A percentile compares a stretch with the other conserved stretches of the same genome.
Evolutionary conservation across 2,329 filamentous ascomycete species (phyloP).

Genomic region (Botryotinia narcissicola): DNA sequence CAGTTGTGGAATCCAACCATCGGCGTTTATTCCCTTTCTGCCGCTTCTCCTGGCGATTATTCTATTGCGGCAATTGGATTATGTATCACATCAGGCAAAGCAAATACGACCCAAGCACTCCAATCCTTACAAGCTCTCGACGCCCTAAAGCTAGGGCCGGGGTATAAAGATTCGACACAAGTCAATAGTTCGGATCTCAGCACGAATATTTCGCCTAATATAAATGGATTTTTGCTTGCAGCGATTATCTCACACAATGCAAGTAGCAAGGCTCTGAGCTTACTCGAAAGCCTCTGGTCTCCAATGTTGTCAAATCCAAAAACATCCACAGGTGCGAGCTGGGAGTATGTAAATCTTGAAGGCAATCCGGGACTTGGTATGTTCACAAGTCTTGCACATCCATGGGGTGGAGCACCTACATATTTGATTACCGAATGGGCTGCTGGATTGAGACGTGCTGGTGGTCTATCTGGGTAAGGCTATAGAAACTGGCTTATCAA

Average conservation of each 20-base stretch:
- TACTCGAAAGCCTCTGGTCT: conserved; percentile 44
- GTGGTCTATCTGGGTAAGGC: neutral
- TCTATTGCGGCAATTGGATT: conserved; percentile 31
- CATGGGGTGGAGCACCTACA: conserved; percentile 47
- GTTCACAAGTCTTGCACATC: conserved; percentile 46
- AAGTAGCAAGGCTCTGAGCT: conserved; percentile 15
- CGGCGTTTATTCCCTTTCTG: conserved; percentile 38
- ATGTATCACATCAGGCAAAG: neutral
- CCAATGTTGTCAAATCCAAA: conserved; percentile 42
- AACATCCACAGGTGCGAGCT: conserved; percentile 43
- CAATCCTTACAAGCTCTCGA: neutral
- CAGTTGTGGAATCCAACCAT: conserved; percentile 39
- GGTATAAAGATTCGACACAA: neutral
- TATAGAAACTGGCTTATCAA: neutral
- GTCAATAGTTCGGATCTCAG: neutral
- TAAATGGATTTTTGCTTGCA: conserved; percentile 4
- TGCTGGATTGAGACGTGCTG: neutral
- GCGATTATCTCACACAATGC: neutral
- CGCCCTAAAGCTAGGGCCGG: neutral
- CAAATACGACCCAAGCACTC: neutral
- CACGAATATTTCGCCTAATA: neutral
- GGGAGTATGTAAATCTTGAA: conserved; percentile 43
- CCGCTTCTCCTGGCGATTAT: conserved; percentile 35
- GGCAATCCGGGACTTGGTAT: conserved; percentile 43
- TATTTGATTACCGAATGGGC: conserved; percentile 40